phyloP scores from a whole-genome alignment of 495 filamentous ascomycete genomes.

The Hypoxylon cercidicola region DNA sequence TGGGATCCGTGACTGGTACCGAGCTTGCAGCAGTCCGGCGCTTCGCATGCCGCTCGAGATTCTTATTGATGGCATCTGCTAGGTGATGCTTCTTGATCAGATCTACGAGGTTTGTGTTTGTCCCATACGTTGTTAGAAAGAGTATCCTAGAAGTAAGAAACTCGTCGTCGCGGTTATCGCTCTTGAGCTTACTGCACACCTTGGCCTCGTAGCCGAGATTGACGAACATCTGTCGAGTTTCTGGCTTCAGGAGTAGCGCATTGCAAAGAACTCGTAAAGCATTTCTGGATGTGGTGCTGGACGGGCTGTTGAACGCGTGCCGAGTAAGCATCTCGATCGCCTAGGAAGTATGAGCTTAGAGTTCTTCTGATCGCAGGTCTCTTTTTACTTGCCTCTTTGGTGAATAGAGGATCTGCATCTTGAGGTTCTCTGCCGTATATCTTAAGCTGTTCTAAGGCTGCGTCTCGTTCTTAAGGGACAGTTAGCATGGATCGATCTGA shows the following conservation, averaged over 20 bases:
- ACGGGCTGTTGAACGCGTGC: slow-evolving; percentile 74
- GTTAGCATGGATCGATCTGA: slow-evolving; percentile 14
- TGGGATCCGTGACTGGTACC: slow-evolving; percentile 58
- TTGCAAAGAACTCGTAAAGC: slow-evolving; percentile 91
- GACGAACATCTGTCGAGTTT: slow-evolving; percentile 82
- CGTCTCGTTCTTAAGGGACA: slow-evolving; percentile 65
- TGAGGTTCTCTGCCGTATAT: slow-evolving; percentile 76
- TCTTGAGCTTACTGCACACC: slow-evolving; percentile 77
- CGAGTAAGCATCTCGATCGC: slow-evolving; percentile 77
- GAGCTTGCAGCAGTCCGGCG: slow-evolving; percentile 38
- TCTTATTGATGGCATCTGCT: slow-evolving; percentile 72
- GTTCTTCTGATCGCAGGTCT: background rate
- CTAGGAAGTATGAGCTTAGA: slow-evolving; percentile 54
- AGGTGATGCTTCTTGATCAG: slow-evolving; percentile 77
- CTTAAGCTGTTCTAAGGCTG: slow-evolving; percentile 77
- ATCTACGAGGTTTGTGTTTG: slow-evolving; percentile 71
- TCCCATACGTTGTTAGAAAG: slow-evolving; percentile 87
- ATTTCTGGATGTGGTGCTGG: slow-evolving; percentile 71
- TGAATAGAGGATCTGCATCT: slow-evolving; percentile 83
- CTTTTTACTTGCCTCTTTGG: slow-evolving; percentile 68
- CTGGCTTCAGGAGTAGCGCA: slow-evolving; percentile 74
- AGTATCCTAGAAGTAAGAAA: slow-evolving; percentile 85
- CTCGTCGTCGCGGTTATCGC: slow-evolving; percentile 84
- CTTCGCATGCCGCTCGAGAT: slow-evolving; percentile 73
- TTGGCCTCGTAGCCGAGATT: slow-evolving; percentile 78